These are phyloP conservation scores for Colletotrichum filicis DNA, from an alignment of 2,329 filamentous ascomycete species.

Conservation along the genomic window DNA sequence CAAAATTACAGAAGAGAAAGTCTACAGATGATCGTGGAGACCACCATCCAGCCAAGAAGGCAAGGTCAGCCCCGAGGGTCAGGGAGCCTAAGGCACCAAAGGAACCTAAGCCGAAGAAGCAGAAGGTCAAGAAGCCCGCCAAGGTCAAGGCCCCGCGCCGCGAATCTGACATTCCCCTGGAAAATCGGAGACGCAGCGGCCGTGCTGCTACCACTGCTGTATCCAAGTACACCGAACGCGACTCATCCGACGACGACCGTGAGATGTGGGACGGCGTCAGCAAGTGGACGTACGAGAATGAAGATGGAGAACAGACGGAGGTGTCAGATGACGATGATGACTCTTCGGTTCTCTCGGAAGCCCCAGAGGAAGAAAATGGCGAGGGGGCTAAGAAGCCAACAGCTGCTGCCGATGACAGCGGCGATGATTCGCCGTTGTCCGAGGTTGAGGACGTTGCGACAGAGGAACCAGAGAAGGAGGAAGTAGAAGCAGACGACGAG, in stretches of 20 bases:
- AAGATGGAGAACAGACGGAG: constrained; percentile 44
- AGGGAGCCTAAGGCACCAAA: constrained; percentile 32
- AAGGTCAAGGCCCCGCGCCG: constrained; percentile 39
- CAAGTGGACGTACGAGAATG: constrained; percentile 65
- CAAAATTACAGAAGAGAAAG: constrained; percentile 64
- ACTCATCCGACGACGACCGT: constrained; percentile 67
- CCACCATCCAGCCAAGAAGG: constrained; percentile 53
- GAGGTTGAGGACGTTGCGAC: constrained; percentile 34
- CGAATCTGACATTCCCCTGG: constrained; percentile 40
- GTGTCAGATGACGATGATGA: constrained; percentile 31
- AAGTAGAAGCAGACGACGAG: constrained; percentile 36
- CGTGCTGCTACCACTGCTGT: constrained; percentile 45
- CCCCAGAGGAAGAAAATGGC: constrained; percentile 25
- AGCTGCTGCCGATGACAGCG: constrained; percentile 32
- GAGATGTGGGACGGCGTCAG: constrained; percentile 72
- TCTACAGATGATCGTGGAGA: constrained; percentile 61
- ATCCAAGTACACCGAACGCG: constrained; percentile 66
- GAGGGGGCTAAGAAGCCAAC: constrained; percentile 32
- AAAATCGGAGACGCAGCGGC: constrained; percentile 67
- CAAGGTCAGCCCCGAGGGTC: constrained; percentile 50
- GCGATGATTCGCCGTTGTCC: constrained; percentile 27
- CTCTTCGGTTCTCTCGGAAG: constrained; percentile 27
- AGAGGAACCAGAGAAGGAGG: constrained; percentile 35
- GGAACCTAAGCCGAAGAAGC: constrained; percentile 43
- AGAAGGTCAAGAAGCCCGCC: constrained; percentile 40